Evolutionary conservation across 768 basidiomycete genomes (phyloP).

Genomic region (Lentinula detonsa): DNA sequence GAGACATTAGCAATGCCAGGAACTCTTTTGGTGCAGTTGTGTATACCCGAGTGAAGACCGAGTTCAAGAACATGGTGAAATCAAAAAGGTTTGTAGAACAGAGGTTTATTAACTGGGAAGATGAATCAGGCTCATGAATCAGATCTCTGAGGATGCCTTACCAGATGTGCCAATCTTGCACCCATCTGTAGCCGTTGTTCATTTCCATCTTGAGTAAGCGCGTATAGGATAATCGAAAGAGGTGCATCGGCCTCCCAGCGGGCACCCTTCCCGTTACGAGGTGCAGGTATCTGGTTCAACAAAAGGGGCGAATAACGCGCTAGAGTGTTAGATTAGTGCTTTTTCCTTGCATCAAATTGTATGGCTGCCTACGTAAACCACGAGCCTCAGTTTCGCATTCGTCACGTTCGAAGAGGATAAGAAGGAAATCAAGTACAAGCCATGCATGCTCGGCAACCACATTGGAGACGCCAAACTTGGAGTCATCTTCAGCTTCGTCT

Average conservation of each 20-base stretch:
- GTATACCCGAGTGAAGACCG: constrained; percentile 28
- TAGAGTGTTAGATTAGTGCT: constrained; percentile 6
- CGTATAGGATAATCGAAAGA: constrained; percentile 21
- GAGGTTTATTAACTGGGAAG: constrained; percentile 33
- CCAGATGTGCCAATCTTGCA: constrained; percentile 17
- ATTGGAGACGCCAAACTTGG: constrained; percentile 10
- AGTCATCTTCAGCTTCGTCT: constrained; percentile 17
- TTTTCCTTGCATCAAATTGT: background rate
- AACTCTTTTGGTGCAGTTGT: constrained; percentile 16
- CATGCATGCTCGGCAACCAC: constrained; percentile 60
- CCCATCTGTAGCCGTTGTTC: constrained; percentile 7
- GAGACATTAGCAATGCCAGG: constrained; percentile 23
- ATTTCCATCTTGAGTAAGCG: background rate
- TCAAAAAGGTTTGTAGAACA: constrained; percentile 30
- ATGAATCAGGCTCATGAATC: background rate
- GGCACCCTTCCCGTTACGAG: constrained; percentile 36
- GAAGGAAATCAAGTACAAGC: constrained; percentile 65
- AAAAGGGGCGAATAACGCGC: constrained; percentile 45
- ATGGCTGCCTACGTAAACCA: constrained; percentile 29
- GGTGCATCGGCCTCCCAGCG: constrained; percentile 53
- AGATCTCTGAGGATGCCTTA: constrained; percentile 9
- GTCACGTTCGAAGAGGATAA: constrained; percentile 65
- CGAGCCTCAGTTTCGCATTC: constrained; percentile 31
- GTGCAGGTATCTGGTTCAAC: constrained; percentile 52
- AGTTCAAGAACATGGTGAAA: constrained; percentile 25